phyloP scores from a whole-genome alignment of 1,139 yeast species.

The Suhomyces chickasaworum region DNA sequence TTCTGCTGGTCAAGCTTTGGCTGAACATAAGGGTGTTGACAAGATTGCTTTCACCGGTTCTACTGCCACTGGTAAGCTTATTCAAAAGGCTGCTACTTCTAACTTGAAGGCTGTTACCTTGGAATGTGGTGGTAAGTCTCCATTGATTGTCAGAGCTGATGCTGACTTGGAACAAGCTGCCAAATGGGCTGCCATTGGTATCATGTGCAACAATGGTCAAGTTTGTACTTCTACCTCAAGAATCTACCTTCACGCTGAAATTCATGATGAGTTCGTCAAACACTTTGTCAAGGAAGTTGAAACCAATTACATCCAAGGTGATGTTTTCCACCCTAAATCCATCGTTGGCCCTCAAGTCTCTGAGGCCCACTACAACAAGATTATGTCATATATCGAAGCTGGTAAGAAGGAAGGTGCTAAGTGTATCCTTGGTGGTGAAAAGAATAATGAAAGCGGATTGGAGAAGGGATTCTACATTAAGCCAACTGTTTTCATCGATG shows the following conservation, averaged over 20 bases:
- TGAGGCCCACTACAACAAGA: slow-evolving; percentile 63
- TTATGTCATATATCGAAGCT: slow-evolving; percentile 50
- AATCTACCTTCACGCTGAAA: slow-evolving; percentile 44
- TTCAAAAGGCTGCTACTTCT: slow-evolving; percentile 63
- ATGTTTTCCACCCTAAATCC: slow-evolving; percentile 56
- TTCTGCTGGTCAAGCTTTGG: slow-evolving; percentile 59
- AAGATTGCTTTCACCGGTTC: slow-evolving; percentile 71
- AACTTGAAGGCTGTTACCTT: slow-evolving; percentile 73
- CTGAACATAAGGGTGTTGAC: slow-evolving; percentile 55
- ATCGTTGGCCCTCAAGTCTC: slow-evolving; percentile 83
- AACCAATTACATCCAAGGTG: slow-evolving; percentile 57
- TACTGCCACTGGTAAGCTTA: slow-evolving; percentile 60
- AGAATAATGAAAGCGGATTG: slow-evolving; percentile 37
- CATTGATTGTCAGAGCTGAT: slow-evolving; percentile 68
- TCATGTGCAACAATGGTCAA: slow-evolving; percentile 71
- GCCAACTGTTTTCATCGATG: slow-evolving; percentile 59
- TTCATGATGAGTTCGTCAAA: slow-evolving; percentile 53
- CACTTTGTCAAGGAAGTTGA: slow-evolving; percentile 35
- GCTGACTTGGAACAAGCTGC: slow-evolving; percentile 80
- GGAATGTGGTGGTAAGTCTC: slow-evolving; percentile 93
- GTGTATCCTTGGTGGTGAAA: slow-evolving; percentile 49
- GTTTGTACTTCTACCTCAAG: slow-evolving; percentile 51
- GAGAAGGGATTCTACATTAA: slow-evolving; percentile 51
- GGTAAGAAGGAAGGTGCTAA: slow-evolving; percentile 62
- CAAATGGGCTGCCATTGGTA: slow-evolving; percentile 83